Conservation (phyloP, 2,329 filamentous ascomycete species). For the Talaromyces sp. region DNA sequence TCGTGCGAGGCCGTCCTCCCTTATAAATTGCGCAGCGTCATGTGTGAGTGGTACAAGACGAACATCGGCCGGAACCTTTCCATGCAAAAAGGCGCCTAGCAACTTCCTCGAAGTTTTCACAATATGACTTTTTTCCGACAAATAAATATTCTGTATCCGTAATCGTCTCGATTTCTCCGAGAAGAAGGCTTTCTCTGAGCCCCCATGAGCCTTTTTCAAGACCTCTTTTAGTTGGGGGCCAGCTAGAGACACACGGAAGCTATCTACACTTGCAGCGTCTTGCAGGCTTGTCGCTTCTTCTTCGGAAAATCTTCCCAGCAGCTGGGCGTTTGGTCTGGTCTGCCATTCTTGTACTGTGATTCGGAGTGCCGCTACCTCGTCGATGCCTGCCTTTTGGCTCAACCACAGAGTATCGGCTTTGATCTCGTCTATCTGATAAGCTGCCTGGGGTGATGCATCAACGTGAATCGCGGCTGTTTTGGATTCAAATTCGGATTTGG, state of each 20-base stretch:
- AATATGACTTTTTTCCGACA: conserved; percentile 67
- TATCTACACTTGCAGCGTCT: conserved; percentile 66
- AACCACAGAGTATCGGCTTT: conserved; percentile 86
- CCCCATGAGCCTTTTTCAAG: conserved; percentile 29
- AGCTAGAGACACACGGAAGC: conserved; percentile 56
- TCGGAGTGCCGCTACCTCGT: conserved; percentile 77
- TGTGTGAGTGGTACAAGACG: conserved; percentile 12
- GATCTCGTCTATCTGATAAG: conserved; percentile 71
- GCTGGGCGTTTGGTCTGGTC: conserved; percentile 66
- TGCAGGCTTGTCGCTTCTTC: conserved; percentile 75
- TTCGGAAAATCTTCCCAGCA: conserved; percentile 68
- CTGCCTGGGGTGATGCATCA: conserved; percentile 62
- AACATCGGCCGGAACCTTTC: conserved; percentile 21
- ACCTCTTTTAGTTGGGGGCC: conserved; percentile 34
- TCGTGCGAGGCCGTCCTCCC: conserved; percentile 21
- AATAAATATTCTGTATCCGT: conserved; percentile 67
- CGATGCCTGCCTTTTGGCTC: conserved; percentile 71
- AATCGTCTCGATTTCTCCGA: conserved; percentile 59
- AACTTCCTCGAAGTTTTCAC: conserved; percentile 59
- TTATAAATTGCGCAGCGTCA: conserved; percentile 20
- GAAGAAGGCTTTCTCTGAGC: conserved; percentile 52
- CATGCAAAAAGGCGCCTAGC: conserved; percentile 32
- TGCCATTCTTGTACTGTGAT: conserved; percentile 82
- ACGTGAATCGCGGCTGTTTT: conserved; percentile 85
- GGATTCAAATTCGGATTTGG: conserved; percentile 72